These are phyloP conservation scores for Tarenaya hassleriana DNA, from an alignment of 345 rosid genomes.

Conservation along the genomic window DNA sequence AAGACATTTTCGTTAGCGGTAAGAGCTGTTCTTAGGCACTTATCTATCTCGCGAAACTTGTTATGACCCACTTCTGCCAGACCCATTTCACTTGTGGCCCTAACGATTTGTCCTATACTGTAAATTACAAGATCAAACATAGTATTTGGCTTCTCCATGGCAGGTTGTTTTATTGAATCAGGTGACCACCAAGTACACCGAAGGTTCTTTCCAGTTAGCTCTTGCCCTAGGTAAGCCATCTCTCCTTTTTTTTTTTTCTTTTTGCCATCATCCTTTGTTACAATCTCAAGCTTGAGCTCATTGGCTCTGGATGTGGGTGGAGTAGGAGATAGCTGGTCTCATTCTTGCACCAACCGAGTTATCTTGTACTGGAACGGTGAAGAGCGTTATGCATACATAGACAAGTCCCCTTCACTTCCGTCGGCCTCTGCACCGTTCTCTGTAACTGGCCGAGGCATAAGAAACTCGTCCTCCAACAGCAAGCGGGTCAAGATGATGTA, in stretches of 20 bases:
- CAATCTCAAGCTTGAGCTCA: slow-evolving; percentile 4
- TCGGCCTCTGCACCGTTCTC: slow-evolving; percentile 82
- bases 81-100: not conserved
- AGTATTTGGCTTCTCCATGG: slow-evolving; percentile 5
- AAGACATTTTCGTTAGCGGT: slow-evolving; percentile 75
- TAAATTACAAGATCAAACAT: not conserved
- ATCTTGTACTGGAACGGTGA: slow-evolving; percentile 83
- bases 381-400: slow-evolving; percentile 65
- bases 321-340: slow-evolving; percentile 96
- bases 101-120: not conserved
- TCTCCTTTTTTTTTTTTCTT: not conserved
- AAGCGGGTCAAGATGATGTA: slow-evolving; percentile 63
- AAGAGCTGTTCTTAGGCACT: slow-evolving; percentile 24
- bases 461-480: slow-evolving; percentile 50
- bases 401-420: slow-evolving; percentile 80
- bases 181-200: slow-evolving; percentile 65
- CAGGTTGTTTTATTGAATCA: slow-evolving; percentile 92
- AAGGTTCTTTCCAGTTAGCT: slow-evolving; percentile 77
- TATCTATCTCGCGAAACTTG: not conserved
- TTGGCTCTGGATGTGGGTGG: slow-evolving; percentile 2
- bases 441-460: slow-evolving; percentile 57
- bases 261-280: not conserved
- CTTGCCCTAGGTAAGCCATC: slow-evolving; percentile 66
- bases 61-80: not conserved
- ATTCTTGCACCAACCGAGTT: slow-evolving; percentile 76